Evolutionary conservation across 2,329 filamentous ascomycete species (phyloP).

Genomic region (Aspergillus sp.): DNA sequence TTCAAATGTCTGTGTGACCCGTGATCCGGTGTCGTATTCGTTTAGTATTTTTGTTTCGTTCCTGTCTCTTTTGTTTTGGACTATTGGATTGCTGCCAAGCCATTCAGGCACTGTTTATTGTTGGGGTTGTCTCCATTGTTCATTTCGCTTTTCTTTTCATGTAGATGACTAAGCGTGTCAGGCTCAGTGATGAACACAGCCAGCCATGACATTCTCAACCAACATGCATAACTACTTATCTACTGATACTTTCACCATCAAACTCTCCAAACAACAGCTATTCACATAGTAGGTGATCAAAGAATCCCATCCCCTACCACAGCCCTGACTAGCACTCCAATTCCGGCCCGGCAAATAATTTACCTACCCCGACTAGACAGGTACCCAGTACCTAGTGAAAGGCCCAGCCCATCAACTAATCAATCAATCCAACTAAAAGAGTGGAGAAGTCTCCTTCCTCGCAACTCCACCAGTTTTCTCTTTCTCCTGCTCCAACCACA

Average conservation of each 20-base stretch:
- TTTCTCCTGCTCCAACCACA: not conserved
- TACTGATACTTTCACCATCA: not conserved
- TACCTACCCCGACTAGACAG: too few relatives aligned
- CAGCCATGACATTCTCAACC: not conserved
- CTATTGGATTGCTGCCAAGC: not conserved
- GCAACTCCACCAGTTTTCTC: not conserved
- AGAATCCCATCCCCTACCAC: not conserved
- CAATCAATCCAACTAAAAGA: not conserved
- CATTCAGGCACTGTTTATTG: not conserved
- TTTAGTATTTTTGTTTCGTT: not conserved
- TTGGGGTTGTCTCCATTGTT: not conserved
- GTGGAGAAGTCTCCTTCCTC: not conserved
- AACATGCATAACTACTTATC: not conserved
- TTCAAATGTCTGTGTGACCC: not conserved
- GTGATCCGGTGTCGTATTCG: not conserved
- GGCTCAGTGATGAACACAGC: not conserved
- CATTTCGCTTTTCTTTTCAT: not conserved
- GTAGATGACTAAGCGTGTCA: not conserved
- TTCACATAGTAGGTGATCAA: not conserved
- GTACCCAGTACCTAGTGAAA: too few relatives aligned
- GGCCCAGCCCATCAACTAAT: not conserved
- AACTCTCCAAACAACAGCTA: not conserved
- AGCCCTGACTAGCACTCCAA: not conserved
- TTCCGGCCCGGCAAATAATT: too few relatives aligned
- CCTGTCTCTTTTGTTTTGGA: not conserved